phyloP scores from a whole-genome alignment of 306 rosid genomes.

The Vicia faba region DNA sequence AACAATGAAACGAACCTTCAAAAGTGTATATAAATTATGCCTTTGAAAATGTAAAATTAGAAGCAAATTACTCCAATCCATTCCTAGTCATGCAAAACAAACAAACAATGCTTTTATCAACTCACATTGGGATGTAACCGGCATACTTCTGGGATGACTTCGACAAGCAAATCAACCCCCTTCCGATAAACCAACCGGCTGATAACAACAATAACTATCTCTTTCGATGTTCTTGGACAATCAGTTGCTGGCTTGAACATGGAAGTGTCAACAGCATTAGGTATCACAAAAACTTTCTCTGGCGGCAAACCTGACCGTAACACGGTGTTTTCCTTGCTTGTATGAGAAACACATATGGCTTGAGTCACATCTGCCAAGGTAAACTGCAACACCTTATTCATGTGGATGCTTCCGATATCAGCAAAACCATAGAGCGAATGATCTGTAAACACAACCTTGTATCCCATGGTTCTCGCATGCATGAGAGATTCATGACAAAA shows the following conservation, averaged over 20 bases:
- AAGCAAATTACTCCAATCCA: conserved; percentile 22
- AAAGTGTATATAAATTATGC: conserved; percentile 37
- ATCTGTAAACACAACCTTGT: conserved; percentile 85
- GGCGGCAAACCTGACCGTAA: conserved; percentile 86
- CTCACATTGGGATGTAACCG: conserved; percentile 72
- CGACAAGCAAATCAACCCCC: conserved; percentile 93
- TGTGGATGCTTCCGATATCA: conserved; percentile 91
- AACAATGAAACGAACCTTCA: conserved; percentile 82
- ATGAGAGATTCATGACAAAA: conserved; percentile 89
- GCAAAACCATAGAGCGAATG: conserved; percentile 93
- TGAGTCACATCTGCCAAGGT: conserved; percentile 89
- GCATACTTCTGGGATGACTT: conserved; percentile 96
- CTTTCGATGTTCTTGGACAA: conserved; percentile 56
- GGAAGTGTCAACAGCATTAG: conserved; percentile 92
- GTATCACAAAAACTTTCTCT: conserved; percentile 85
- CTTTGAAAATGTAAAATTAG: conserved; percentile 29
- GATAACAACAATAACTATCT: conserved; percentile 76
- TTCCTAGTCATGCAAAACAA: neutral
- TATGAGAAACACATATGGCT: conserved; percentile 96
- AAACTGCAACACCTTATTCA: conserved; percentile 96
- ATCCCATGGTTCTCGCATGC: conserved; percentile 92
- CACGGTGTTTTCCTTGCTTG: conserved; percentile 95
- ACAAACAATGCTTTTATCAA: conserved; percentile 28
- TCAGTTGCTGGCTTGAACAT: conserved; percentile 85
- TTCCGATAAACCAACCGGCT: conserved; percentile 90